Percentiles rank a stretch among this genome's conserved stretches.
phyloP scores from a whole-genome alignment of 306 rosid species.

The Potentilla sterilis region DNA sequence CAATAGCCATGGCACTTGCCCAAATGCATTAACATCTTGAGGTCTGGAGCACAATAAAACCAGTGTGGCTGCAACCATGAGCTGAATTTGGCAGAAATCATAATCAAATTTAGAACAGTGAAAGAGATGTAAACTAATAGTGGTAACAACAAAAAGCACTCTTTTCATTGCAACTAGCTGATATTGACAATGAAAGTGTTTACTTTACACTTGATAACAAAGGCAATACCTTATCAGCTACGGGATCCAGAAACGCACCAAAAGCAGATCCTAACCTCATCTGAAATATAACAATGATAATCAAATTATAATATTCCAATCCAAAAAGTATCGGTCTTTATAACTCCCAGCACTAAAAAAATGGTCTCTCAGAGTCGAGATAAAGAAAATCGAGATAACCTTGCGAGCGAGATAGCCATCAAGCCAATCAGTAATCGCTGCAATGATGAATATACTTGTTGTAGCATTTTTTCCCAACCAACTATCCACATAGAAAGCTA shows the following conservation, averaged over 20 bases:
- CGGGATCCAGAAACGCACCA: slow-evolving; percentile 98
- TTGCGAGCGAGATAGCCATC: slow-evolving; percentile 97
- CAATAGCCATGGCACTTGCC: slow-evolving; percentile 75
- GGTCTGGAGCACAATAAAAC: slow-evolving; percentile 81
- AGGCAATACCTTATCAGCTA: slow-evolving; percentile 92
- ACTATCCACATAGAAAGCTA: slow-evolving; percentile 82
- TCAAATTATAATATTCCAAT: neutral
- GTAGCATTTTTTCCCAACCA: slow-evolving; percentile 83
- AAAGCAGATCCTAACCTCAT: slow-evolving; percentile 87
- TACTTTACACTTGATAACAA: neutral
- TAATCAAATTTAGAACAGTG: slow-evolving; percentile 19
- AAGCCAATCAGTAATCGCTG: slow-evolving; percentile 95
- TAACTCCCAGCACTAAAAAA: slow-evolving; percentile 6
- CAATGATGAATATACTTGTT: slow-evolving; percentile 73
- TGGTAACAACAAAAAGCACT: neutral
- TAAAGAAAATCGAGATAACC: slow-evolving; percentile 34
- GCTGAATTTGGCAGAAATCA: slow-evolving; percentile 52
- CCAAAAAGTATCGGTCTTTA: neutral
- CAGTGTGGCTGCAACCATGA: slow-evolving; percentile 96
- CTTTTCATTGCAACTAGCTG: neutral
- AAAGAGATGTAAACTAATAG: neutral
- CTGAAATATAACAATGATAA: slow-evolving; percentile 41
- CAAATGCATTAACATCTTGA: slow-evolving; percentile 53
- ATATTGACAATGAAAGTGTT: slow-evolving; percentile 6
- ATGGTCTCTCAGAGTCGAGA: neutral